Conservation (phyloP, 2,329 filamentous ascomycete genomes). For the Arthrobotrys megalospora region DNA sequence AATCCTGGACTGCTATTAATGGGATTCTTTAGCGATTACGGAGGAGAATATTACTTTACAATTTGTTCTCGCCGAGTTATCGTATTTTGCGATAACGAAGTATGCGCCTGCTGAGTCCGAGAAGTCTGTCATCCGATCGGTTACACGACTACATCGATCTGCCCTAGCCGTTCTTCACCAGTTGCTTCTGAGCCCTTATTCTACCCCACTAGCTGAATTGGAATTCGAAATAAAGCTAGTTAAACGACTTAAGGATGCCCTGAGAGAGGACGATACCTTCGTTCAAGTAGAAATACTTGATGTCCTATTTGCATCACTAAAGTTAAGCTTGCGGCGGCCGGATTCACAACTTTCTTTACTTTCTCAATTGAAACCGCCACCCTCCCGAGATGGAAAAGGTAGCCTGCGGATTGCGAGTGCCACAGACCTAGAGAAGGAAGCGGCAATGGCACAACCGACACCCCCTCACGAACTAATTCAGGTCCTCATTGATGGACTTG, state of each 20-base stretch:
- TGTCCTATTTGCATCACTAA: conserved; percentile 81
- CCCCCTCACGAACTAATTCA: conserved; percentile 83
- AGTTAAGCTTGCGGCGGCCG: conserved; percentile 71
- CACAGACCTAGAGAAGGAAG: conserved; percentile 66
- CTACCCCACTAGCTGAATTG: conserved; percentile 74
- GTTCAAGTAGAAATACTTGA: conserved; percentile 85
- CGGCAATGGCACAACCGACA: conserved; percentile 69
- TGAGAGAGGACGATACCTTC: conserved; percentile 74
- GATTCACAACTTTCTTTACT: conserved; percentile 65
- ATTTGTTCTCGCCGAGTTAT: conserved; percentile 76
- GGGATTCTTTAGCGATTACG: conserved; percentile 34
- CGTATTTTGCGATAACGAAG: conserved; percentile 74
- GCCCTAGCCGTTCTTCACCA: conserved; percentile 80
- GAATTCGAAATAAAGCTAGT: conserved; percentile 81
- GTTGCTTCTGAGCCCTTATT: conserved; percentile 77
- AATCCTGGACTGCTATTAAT: conserved; percentile 61
- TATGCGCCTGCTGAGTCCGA: conserved; percentile 68
- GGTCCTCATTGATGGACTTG: conserved; percentile 85
- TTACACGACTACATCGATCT: conserved; percentile 79
- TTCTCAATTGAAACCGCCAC: conserved; percentile 64
- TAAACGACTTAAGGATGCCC: conserved; percentile 76
- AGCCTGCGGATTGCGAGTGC: conserved; percentile 40
- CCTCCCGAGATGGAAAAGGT: conserved; percentile 58
- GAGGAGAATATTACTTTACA: conserved; percentile 76
- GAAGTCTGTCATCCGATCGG: conserved; percentile 68